phyloP scores from a whole-genome alignment of 345 rosid genomes.

The Arabis hirsuta region DNA sequence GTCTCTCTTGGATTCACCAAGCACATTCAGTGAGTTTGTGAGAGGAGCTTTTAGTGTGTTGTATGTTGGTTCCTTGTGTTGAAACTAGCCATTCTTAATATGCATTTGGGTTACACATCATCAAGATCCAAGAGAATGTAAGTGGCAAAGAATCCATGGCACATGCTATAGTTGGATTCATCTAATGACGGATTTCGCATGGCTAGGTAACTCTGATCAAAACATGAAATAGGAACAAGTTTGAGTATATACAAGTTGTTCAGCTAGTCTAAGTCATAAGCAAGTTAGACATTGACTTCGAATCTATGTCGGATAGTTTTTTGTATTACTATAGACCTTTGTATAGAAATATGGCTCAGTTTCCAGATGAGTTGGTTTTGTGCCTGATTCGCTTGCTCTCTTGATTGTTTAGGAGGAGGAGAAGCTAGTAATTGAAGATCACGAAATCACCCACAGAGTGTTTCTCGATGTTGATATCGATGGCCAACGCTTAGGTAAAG shows the following conservation, averaged over 20 bases:
- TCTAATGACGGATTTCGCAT: background rate
- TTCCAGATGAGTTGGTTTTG: background rate
- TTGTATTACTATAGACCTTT: background rate
- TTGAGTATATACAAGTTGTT: background rate
- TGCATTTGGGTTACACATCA: slow-evolving; percentile 4
- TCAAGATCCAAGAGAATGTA: background rate
- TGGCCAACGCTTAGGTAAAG: slow-evolving; percentile 82
- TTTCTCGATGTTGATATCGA: slow-evolving; percentile 94
- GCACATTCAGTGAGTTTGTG: slow-evolving; percentile 2
- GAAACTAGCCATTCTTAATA: background rate
- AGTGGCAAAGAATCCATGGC: background rate
- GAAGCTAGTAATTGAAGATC: slow-evolving; percentile 49
- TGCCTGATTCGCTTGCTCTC: slow-evolving; percentile 22
- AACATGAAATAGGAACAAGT: background rate
- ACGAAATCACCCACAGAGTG: slow-evolving; percentile 90
- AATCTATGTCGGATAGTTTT: background rate
- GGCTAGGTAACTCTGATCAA: background rate
- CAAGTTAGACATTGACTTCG: slow-evolving; percentile 9
- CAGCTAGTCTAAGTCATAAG: background rate
- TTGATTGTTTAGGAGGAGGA: slow-evolving; percentile 63
- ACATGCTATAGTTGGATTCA: slow-evolving; percentile 10
- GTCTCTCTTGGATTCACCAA: slow-evolving; percentile 10
- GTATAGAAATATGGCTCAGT: background rate
- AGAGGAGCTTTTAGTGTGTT: slow-evolving; percentile 8
- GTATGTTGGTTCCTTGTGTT: slow-evolving; percentile 10